Conservation (phyloP, 1,139 yeast species). For the Suhomyces choctaworum region DNA sequence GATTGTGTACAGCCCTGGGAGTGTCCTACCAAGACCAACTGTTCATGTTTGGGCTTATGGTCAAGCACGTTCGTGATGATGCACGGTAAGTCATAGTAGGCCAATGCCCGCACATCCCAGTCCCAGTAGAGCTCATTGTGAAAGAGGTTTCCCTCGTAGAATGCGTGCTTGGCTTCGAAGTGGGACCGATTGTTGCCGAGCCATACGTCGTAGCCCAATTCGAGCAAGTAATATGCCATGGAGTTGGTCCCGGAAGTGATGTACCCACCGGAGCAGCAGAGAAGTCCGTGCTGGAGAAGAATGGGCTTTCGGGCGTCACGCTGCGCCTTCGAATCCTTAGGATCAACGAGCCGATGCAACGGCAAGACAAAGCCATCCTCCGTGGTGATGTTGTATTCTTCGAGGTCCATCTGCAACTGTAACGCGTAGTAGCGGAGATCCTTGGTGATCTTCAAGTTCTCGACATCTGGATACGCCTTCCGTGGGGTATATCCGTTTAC, state of each 20-base stretch:
- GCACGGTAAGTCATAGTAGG: slow-evolving; percentile 72
- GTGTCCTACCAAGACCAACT: slow-evolving; percentile 72
- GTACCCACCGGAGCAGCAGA: slow-evolving; percentile 85
- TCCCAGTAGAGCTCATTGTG: slow-evolving; percentile 62
- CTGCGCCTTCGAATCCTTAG: slow-evolving; percentile 35
- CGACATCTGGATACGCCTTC: slow-evolving; percentile 33
- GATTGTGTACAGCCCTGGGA: slow-evolving; percentile 94
- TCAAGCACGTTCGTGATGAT: slow-evolving; percentile 60
- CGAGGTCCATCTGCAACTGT: slow-evolving; percentile 59
- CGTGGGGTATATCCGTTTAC: slow-evolving; percentile 27
- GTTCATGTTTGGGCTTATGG: slow-evolving; percentile 41
- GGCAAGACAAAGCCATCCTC: slow-evolving; percentile 75
- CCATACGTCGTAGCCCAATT: slow-evolving; percentile 86
- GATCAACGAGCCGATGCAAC: slow-evolving; percentile 64
- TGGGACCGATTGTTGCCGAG: slow-evolving; percentile 90
- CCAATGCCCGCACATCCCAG: slow-evolving; percentile 87
- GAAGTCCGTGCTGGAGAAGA: slow-evolving; percentile 77
- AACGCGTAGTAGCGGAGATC: slow-evolving; percentile 67
- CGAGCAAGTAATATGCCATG: slow-evolving; percentile 61
- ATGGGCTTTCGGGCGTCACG: slow-evolving; percentile 53
- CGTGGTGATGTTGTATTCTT: slow-evolving; percentile 62
- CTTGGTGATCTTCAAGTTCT: slow-evolving; percentile 28
- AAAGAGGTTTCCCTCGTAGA: slow-evolving; percentile 41
- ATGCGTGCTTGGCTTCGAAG: slow-evolving; percentile 63
- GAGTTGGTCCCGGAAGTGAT: slow-evolving; percentile 77